Evolutionary conservation across 805 yeast species (phyloP), one percentile per base, ranked within the genome.

Genomic region (Pichia ethanolica): DNA sequence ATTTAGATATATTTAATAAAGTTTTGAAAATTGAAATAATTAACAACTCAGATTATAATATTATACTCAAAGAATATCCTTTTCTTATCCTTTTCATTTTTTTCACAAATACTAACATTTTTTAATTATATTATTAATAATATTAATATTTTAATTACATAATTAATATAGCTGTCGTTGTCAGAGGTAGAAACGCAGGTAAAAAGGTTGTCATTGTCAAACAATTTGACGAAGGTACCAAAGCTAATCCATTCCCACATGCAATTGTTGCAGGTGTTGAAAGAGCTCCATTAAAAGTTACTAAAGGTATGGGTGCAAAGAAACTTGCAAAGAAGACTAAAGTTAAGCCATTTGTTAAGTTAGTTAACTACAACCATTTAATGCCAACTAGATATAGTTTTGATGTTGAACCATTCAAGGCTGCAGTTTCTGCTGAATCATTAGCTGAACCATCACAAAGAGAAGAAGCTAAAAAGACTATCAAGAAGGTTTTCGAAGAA

Each of bases 161-260:
- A 30, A 27, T 53, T 47, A 44, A 27, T 54, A 37, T 71, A 86
- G 95, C 98, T 81, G 90, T 93, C 79, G 90, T 93, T 75, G 96
- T 90, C 77, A 91, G 98, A 77, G 99, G 99, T 72, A 93, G 99
- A 82, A 91, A 82, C 88, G 99, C 99, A 74, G 99, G 99, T 82
- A 91, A 90, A 87, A 93, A 93, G 86, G 99, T 93, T 64, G 99
- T 93, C 74, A 89, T 93, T 72, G 90, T 93, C 73, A 89, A 88
- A 78, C 93, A 97, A 66, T 95, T 87, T 74, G 98, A 93, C 71
- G 97, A 93, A 71, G 99, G 99, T 73, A 81, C 98, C 80, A 93
- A 93, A 81, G 73, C 93, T 60, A 97, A 91, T 82, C 93, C 95
- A 70, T 93, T 89, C 87, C 96, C 97, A 74, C 98, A 93, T 70